Base-by-base conservation (phyloP, 345 rosid species). In the Clarkia xantiana region DNA sequence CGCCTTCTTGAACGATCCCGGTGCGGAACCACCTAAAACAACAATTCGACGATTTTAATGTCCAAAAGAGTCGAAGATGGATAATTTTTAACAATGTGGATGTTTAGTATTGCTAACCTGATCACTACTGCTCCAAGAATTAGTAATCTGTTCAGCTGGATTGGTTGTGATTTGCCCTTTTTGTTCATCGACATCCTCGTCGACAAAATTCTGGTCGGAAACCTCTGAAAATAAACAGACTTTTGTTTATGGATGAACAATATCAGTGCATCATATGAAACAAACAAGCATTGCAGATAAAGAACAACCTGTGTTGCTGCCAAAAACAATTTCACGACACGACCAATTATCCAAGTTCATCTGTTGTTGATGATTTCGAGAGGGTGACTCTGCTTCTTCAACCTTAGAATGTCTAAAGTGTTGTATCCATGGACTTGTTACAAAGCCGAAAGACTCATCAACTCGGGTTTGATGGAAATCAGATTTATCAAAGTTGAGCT, bases 181-280 rank as follows among this genome's bases (percentile, higher is more conserved):
- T 67, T 55, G 70, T 13, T 49, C 64, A 63, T 66, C 49, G 7
- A 52, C 48, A 47, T 63, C 80, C 57, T 81, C 84, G 34, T 78
- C 81, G 9, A 60, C 74, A 57, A 89, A 89, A 73, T 89, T 89
- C 72, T 89, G 97, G 62, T 77, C 95, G 0, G 94, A 76, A 55
- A 71, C 76, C 71, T 89, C 97, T 85, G 66, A 64, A 71, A 62
- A 17, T 49, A 58, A 25, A 29, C 36, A 4, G 8, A 29, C 6
- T 29, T 29, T 29, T 7, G 36, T 1, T 29, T 29, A 29, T 29
- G 5, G 36, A 29, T 29, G 3, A 6, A 23, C 29, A 10, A 29
- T n/a, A 3, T 0, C 36, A 29, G 36, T 29, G 36, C 36, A 29
- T 29, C 9, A 1, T 4, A 29, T 7, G 36, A 29, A 29, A 29